phyloP scores from a whole-genome alignment of 2,329 filamentous ascomycete genomes.

The Aureobasidium namibiae region DNA sequence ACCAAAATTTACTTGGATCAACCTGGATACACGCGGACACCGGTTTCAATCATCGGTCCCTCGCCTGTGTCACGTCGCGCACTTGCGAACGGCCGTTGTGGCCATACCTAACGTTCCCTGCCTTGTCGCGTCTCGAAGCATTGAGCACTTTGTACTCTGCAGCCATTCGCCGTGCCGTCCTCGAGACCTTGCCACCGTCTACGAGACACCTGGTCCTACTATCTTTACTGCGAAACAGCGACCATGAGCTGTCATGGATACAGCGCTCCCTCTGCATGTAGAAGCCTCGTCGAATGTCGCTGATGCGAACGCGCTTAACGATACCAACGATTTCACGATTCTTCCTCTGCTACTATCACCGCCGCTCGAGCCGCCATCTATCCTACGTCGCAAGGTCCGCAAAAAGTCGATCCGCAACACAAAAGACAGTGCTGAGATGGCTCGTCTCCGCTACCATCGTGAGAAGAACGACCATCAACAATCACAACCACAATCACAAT shows the following conservation, averaged over 20 bases:
- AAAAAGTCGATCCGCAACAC: slow-evolving; percentile 14
- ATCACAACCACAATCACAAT: neutral
- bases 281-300: neutral
- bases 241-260: slow-evolving; percentile 11
- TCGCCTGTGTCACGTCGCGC: slow-evolving; percentile 3
- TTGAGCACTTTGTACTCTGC: neutral
- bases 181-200: neutral
- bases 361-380: neutral
- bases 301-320: neutral
- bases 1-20: no score
- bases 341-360: neutral
- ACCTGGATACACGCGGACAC: neutral
- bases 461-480: neutral
- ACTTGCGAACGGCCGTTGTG: neutral
- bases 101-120: slow-evolving; percentile 1
- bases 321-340: neutral
- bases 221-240: neutral
- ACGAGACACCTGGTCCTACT: neutral
- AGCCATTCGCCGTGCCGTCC: neutral
- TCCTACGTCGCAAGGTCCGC: slow-evolving; percentile 1
- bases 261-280: neutral
- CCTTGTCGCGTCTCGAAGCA: neutral
- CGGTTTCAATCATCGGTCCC: neutral
- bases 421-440: slow-evolving; percentile 14
- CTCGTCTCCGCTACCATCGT: neutral